Conservation (phyloP, 2,329 filamentous ascomycete genomes). For the Fusarium sp. region DNA sequence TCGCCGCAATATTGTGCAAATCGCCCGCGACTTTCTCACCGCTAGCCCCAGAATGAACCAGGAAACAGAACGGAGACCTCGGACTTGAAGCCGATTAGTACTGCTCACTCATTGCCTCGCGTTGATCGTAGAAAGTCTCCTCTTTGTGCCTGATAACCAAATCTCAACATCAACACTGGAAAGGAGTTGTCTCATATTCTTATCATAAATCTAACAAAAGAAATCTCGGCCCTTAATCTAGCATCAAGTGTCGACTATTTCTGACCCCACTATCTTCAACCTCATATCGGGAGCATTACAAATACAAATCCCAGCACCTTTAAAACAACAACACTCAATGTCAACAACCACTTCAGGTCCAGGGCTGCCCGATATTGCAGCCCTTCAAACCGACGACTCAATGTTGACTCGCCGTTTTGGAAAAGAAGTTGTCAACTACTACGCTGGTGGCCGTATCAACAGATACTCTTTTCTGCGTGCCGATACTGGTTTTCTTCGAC, state of each 20-base stretch:
- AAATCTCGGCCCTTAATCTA: not conserved
- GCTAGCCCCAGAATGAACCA: constrained; percentile 25
- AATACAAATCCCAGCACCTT: constrained; percentile 22
- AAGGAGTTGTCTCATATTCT: not conserved
- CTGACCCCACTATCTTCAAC: not conserved
- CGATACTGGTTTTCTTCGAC: constrained; percentile 75
- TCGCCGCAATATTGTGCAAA: constrained; percentile 23
- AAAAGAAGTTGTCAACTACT: constrained; percentile 85
- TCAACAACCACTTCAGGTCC: constrained; percentile 45
- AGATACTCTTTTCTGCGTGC: constrained; percentile 80
- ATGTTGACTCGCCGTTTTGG: constrained; percentile 83
- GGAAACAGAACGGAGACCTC: constrained; percentile 16
- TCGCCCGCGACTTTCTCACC: constrained; percentile 22
- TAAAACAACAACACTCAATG: constrained; percentile 23
- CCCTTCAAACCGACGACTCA: constrained; percentile 60
- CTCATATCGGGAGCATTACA: constrained; percentile 15
- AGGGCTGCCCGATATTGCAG: constrained; percentile 57
- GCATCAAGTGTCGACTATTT: not conserved
- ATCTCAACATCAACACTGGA: not conserved
- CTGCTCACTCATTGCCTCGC: not conserved
- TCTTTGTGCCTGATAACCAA: constrained; percentile 9
- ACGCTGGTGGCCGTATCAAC: constrained; percentile 80
- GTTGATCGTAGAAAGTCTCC: constrained; percentile 12
- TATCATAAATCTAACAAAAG: not conserved
- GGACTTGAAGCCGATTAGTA: constrained; percentile 21